phyloP scores from a whole-genome alignment of 106 monocot species.

The Triglochin maritima region DNA sequence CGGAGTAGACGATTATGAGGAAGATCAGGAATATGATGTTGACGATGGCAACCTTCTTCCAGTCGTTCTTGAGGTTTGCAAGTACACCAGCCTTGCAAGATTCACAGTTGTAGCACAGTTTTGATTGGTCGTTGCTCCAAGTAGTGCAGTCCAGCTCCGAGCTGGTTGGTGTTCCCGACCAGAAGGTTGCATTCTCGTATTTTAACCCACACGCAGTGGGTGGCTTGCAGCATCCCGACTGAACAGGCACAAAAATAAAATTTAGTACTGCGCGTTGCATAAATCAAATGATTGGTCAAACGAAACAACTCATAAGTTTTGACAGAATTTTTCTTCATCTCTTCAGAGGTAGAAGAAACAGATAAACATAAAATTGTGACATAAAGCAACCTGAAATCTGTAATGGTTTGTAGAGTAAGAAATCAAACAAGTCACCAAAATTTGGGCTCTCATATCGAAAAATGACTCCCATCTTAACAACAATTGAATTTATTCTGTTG shows the following conservation, averaged over 20 bases:
- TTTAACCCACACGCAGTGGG: slow-evolving; percentile 14
- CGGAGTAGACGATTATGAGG: slow-evolving; percentile 24
- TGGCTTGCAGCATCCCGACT: slow-evolving; percentile 35
- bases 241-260: neutral
- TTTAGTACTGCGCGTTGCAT: neutral
- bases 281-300: too few species aligned
- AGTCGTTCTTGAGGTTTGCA: slow-evolving; percentile 23
- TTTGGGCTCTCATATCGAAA: too few species aligned
- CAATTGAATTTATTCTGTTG: too few species aligned
- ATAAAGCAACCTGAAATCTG: too few species aligned
- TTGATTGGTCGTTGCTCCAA: slow-evolving; percentile 14
- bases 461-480: too few species aligned
- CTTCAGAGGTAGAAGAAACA: too few species aligned
- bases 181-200: slow-evolving; percentile 8
- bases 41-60: slow-evolving; percentile 27
- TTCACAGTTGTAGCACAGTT: slow-evolving; percentile 14
- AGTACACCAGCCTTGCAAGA: slow-evolving; percentile 31
- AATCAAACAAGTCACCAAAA: too few species aligned
- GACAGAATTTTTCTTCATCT: too few species aligned
- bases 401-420: too few species aligned
- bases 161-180: neutral
- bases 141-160: slow-evolving; percentile 9
- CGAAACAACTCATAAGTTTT: too few species aligned
- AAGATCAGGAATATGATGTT: slow-evolving; percentile 26
- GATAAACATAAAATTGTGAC: too few species aligned